These are phyloP conservation scores for Pseudogymnoascus sp. DNA, from an alignment of 2,329 filamentous ascomycete species.

Conservation along the genomic window DNA sequence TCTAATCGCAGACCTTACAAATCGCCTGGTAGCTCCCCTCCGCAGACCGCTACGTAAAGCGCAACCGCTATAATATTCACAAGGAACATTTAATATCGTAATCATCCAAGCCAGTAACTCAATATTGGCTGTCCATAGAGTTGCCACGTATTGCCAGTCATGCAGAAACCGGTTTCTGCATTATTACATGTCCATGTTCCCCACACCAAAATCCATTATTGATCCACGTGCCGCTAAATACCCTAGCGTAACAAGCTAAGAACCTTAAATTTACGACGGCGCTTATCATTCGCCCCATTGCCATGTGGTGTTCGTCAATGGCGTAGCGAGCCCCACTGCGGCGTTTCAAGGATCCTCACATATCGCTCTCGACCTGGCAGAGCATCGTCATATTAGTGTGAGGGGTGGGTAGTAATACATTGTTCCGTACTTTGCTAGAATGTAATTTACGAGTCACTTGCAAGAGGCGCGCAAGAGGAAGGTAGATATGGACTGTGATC, in stretches of 20 bases:
- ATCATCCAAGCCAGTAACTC: not conserved
- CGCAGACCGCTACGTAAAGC: not conserved
- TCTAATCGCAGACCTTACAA: not conserved
- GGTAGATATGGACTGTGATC: not conserved
- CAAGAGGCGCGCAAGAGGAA: not conserved
- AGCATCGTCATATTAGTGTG: not conserved
- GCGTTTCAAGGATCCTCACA: not conserved
- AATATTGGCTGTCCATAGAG: not conserved
- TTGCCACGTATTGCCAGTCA: not conserved
- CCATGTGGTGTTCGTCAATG: not conserved
- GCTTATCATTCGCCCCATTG: not conserved
- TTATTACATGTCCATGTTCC: not conserved
- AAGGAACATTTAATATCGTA: not conserved
- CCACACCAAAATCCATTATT: not conserved
- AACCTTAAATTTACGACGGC: not conserved
- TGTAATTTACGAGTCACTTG: not conserved
- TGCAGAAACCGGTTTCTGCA: not conserved
- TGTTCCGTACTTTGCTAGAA: too few relatives aligned
- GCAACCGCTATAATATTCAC: not conserved
- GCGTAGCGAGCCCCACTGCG: not conserved
- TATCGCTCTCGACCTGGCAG: not conserved
- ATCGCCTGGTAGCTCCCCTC: not conserved
- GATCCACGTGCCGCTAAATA: not conserved
- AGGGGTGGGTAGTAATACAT: not conserved
- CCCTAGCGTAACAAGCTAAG: not conserved